Evolutionary conservation across 345 rosid species (phyloP).

Genomic region (Aegle marmelos): DNA sequence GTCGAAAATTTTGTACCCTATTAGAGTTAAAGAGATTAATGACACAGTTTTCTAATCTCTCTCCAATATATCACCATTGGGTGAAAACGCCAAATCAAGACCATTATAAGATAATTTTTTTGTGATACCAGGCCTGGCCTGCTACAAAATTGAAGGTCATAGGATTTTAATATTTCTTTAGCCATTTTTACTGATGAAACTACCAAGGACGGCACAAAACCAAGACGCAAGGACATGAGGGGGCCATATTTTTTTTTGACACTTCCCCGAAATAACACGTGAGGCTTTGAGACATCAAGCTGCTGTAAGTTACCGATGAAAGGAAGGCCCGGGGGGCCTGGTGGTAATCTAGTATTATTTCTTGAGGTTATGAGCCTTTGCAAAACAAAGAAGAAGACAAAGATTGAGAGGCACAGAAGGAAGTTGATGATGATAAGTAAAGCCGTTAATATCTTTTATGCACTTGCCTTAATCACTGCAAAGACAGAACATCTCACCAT

Average conservation of each 20-base stretch:
- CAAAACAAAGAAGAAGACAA: not conserved
- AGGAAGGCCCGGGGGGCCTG: slow-evolving; percentile 35
- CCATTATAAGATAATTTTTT: slow-evolving; percentile 42
- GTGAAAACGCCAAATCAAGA: slow-evolving; percentile 43
- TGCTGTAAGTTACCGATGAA: slow-evolving; percentile 37
- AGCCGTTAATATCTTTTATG: slow-evolving; percentile 4
- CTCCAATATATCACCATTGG: slow-evolving; percentile 41
- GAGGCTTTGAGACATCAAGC: slow-evolving; percentile 26
- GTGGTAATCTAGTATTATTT: slow-evolving; percentile 13
- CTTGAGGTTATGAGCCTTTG: not conserved
- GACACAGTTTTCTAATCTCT: slow-evolving; percentile 34
- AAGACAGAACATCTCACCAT: no score
- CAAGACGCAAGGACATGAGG: slow-evolving; percentile 42
- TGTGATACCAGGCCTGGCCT: slow-evolving; percentile 35
- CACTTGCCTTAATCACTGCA: no score
- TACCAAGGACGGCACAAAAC: slow-evolving; percentile 27
- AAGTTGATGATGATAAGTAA: not conserved
- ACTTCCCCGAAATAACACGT: slow-evolving; percentile 35
- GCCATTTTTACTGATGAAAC: slow-evolving; percentile 47
- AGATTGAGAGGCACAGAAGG: slow-evolving; percentile 2
- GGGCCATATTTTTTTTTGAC: slow-evolving; percentile 48
- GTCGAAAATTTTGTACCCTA: slow-evolving; percentile 33
- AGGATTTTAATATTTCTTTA: slow-evolving; percentile 31
- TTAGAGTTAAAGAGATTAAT: slow-evolving; percentile 36
- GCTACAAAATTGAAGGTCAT: slow-evolving; percentile 43